These are phyloP conservation scores for Acanthamoeba culbertsoni DNA, from an alignment of 208 protist species.

Conservation along the genomic window DNA sequence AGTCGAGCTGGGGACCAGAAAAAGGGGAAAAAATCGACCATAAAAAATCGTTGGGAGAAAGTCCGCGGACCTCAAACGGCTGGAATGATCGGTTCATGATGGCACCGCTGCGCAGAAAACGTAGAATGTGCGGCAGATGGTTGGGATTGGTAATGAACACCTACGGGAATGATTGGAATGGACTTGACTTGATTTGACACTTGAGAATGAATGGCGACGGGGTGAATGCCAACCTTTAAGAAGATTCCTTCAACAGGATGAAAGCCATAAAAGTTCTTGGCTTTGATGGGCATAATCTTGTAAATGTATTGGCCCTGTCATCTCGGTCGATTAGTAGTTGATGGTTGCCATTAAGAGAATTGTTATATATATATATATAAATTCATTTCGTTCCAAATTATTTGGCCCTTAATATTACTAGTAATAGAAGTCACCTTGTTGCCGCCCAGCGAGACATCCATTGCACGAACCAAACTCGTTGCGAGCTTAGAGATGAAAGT, in stretches of 20 bases:
- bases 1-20: no score
- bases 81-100: conserved; percentile 68
- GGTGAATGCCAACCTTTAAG: conserved; percentile 73
- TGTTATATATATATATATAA: no score
- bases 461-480: conserved; percentile 50
- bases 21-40: neutral
- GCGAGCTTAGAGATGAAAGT: conserved; percentile 66
- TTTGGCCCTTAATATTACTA: neutral
- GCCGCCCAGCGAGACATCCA: conserved; percentile 47
- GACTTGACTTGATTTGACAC: no score
- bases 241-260: conserved; percentile 70
- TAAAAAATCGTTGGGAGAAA: no score
- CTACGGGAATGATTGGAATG: neutral
- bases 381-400: neutral
- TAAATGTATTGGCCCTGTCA: conserved; percentile 61
- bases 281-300: conserved; percentile 46
- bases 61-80: conserved; percentile 73
- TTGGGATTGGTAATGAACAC: conserved; percentile 71
- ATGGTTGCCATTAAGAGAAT: no score
- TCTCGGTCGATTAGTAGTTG: no score
- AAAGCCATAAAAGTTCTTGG: conserved; percentile 80
- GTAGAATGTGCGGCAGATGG: conserved; percentile 58
- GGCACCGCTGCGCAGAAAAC: conserved; percentile 70
- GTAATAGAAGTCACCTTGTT: neutral
- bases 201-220: neutral